Evolutionary conservation across 345 rosid genomes (phyloP), one percentile per base, ranked within the genome.

Genomic region (Dovyalis caffra): DNA sequence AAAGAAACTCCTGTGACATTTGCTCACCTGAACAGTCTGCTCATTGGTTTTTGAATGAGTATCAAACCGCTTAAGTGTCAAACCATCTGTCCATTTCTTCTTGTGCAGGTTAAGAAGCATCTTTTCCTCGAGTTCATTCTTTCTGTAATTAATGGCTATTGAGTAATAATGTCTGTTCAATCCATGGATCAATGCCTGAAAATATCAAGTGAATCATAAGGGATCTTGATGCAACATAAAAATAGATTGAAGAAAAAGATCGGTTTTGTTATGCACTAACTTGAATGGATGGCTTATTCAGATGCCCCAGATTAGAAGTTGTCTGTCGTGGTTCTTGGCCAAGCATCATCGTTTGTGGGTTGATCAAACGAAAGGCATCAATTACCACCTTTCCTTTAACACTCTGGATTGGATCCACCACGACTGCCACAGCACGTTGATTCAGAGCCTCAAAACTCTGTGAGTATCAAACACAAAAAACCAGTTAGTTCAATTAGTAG

Each of bases 361-460:
- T 95, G 66, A 95, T 95, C 67, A 94, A 84, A 33, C 99, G 98
- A 78, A 95, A 95, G 4, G 98, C 98, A 86, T 95, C 99, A 81
- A 95, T 95, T 74, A 95, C 99, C 79, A 95, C 99, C 81, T 95
- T 93, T 40, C 99, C 99, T 82, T 93, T 91, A 18, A 96, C 98
- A 74, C 99, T 93, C 79, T 96, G 98, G 79, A 93, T 96, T 6
- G 99, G 99, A 79, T 96, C 99, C 69, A 96, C 99, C 64, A 96
- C 99, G 75, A 96, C 99, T 26, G 98, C 98, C 16, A 96, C 99
- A 74, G 98, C 99, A 57, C 97, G 86, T 78, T 96, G 99, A 76
- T 96, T 96, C 80, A 96, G 78, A 80, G 99, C 99, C 88, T 96
- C 99, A 85, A 96, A 96, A 86, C 99, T 96, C 99, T 96, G 87